Evolutionary conservation across 768 basidiomycete genomes (phyloP).

Genomic region (Leccinum barrowsii): DNA sequence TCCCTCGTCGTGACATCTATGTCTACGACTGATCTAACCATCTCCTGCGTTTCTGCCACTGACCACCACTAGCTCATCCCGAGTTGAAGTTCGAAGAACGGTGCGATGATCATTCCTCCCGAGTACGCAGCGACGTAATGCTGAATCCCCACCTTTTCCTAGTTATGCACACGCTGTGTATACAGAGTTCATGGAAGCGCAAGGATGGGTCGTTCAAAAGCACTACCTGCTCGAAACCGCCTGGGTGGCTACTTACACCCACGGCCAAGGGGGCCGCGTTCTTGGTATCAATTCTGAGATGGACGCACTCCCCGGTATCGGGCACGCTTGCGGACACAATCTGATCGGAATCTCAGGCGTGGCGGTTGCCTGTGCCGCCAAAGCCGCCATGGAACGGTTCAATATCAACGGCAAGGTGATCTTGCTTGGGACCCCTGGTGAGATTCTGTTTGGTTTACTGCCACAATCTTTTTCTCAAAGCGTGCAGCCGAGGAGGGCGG

Average conservation of each 20-base stretch:
- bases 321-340: conserved; percentile 82
- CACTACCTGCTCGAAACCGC: conserved; percentile 69
- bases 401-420: conserved; percentile 42
- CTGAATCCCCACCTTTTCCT: not conserved
- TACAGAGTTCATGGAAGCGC: conserved; percentile 61
- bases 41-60: not conserved
- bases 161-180: conserved; percentile 73
- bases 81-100: conserved; percentile 66
- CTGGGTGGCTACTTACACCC: conserved; percentile 67
- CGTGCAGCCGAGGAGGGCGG: conserved; percentile 72
- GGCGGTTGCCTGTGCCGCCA: conserved; percentile 68
- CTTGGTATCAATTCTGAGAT: conserved; percentile 78
- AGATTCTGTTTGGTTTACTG: not conserved
- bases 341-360: conserved; percentile 76
- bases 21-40: conserved; percentile 2
- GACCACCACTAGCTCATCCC: conserved; percentile 53
- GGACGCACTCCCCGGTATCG: conserved; percentile 58
- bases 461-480: not conserved
- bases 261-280: conserved; percentile 58
- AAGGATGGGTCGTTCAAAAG: conserved; percentile 61
- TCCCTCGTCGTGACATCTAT: too few relatives aligned
- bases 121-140: conserved; percentile 38
- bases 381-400: conserved; percentile 52
- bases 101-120: conserved; percentile 21
- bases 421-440: conserved; percentile 77